Conservation (phyloP, 352 stramenopile genomes). For the Elongisporangium senticosum region DNA sequence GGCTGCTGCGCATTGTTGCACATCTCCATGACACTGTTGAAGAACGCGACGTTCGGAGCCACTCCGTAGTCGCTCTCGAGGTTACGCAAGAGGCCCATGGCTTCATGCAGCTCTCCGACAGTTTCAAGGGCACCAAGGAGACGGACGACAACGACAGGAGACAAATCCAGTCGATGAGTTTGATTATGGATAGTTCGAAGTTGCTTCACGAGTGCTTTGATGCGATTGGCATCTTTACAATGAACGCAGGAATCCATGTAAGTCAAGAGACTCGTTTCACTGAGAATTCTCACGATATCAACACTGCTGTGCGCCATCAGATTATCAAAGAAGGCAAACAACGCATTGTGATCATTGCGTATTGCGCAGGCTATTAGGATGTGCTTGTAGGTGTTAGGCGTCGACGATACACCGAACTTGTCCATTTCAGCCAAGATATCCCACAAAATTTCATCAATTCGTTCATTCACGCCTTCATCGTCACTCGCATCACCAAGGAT, state of each 20-base stretch:
- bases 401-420: not conserved
- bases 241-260: conserved; percentile 34
- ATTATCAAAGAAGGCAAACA: too few relatives aligned
- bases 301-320: too few relatives aligned
- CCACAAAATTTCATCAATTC: conserved; percentile 4
- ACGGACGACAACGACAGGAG: conserved; percentile 25
- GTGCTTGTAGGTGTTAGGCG: conserved; percentile 3
- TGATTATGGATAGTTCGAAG: conserved; percentile 33
- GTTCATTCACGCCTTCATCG: conserved; percentile 11
- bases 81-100: conserved; percentile 41
- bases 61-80: conserved; percentile 35
- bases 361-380: too few relatives aligned
- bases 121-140: conserved; percentile 44
- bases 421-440: conserved; percentile 2
- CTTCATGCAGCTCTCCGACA: conserved; percentile 39
- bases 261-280: conserved; percentile 26
- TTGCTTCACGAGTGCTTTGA: conserved; percentile 23
- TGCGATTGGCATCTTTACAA: conserved; percentile 22
- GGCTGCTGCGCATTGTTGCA: conserved; percentile 56
- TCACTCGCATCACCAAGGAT: conserved; percentile 10
- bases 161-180: conserved; percentile 8
- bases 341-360: too few relatives aligned
- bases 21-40: conserved; percentile 54
- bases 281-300: conserved; percentile 16
- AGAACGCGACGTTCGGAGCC: conserved; percentile 34